Evolutionary conservation across 257 asterid genomes (phyloP).

Genomic region (Solanum chilense): DNA sequence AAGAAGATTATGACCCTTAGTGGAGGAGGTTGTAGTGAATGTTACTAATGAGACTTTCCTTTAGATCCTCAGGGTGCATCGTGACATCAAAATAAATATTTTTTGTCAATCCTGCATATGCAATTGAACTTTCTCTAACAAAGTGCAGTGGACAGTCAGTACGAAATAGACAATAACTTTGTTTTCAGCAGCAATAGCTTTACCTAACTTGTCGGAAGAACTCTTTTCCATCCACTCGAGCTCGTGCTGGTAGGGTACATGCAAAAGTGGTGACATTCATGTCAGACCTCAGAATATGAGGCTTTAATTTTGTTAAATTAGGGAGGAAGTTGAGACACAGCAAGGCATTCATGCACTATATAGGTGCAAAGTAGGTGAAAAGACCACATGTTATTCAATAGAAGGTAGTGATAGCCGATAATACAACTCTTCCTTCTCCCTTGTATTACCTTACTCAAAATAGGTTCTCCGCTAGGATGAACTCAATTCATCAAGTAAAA

Average conservation of each 20-base stretch:
- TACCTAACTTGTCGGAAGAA: conserved; percentile 98
- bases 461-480: background rate
- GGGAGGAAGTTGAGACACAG: background rate
- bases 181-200: background rate
- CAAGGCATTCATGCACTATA: background rate
- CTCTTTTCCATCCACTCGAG: conserved; percentile 96
- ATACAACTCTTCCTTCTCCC: background rate
- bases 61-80: background rate
- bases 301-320: background rate
- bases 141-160: background rate
- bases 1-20: background rate
- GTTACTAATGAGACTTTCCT: background rate
- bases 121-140: background rate
- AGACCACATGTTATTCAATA: background rate
- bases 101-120: background rate
- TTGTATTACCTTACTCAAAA: background rate
- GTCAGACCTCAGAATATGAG: background rate
- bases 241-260: conserved; percentile 33
- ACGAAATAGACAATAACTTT: background rate
- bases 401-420: background rate
- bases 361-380: background rate
- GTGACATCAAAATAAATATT: background rate
- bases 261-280: background rate
- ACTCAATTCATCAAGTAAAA: background rate
- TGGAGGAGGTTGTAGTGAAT: background rate